Evolutionary conservation across 768 basidiomycete genomes (phyloP).

Genomic region (Calocybe indica): DNA sequence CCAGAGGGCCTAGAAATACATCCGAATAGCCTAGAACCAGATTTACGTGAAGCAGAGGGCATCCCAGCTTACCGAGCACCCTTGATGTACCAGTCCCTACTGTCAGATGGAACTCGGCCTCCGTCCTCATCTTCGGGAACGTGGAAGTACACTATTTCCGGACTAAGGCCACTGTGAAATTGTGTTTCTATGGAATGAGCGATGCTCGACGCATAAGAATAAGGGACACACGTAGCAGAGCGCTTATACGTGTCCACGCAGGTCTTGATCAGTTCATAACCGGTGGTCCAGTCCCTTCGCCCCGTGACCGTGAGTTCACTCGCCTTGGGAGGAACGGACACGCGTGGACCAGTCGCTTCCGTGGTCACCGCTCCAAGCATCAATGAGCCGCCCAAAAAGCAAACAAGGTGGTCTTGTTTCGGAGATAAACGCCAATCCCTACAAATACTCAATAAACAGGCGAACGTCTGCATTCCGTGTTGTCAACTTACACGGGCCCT

Average conservation of each 20-base stretch:
- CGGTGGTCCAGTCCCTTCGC: slow-evolving; percentile 78
- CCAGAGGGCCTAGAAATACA: slow-evolving; percentile 16
- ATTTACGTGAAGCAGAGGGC: background rate
- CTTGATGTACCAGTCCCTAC: slow-evolving; percentile 88
- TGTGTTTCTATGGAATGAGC: too few relatives aligned
- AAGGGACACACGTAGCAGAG: slow-evolving; percentile 65
- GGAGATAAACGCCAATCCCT: slow-evolving; percentile 69
- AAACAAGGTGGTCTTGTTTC: slow-evolving; percentile 95
- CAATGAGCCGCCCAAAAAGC: slow-evolving; percentile 90
- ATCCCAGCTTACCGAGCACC: slow-evolving; percentile 44
- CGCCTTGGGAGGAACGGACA: slow-evolving; percentile 62
- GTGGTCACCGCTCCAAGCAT: slow-evolving; percentile 80
- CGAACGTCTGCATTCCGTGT: background rate
- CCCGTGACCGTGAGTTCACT: slow-evolving; percentile 54
- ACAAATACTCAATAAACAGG: slow-evolving; percentile 1
- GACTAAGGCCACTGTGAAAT: slow-evolving; percentile 62
- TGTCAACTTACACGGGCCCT: slow-evolving; percentile 27
- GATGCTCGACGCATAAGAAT: background rate
- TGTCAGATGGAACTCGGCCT: slow-evolving; percentile 23
- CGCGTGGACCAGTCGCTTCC: slow-evolving; percentile 39
- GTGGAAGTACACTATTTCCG: slow-evolving; percentile 86
- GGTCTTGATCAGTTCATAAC: slow-evolving; percentile 77
- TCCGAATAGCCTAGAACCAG: background rate
- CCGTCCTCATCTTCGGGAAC: slow-evolving; percentile 43
- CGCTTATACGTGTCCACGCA: slow-evolving; percentile 76